These are phyloP conservation scores for Ephemerocybe angulata DNA, from an alignment of 768 basidiomycete species.

Conservation along the genomic window DNA sequence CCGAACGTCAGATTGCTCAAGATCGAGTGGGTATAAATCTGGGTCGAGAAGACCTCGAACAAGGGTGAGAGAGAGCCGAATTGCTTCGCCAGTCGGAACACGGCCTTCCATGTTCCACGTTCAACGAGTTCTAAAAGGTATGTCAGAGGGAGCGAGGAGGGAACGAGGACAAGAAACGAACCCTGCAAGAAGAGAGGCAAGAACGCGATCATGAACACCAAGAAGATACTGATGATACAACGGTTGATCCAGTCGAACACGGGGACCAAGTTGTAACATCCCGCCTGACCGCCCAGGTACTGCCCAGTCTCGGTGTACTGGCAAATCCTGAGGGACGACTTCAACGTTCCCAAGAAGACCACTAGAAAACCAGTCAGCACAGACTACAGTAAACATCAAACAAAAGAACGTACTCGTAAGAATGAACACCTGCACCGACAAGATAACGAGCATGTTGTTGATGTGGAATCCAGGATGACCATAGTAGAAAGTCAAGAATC, in stretches of 20 bases:
- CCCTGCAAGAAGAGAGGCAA: conserved; percentile 94
- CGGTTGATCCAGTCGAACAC: conserved; percentile 95
- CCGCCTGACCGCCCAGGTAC: conserved; percentile 72
- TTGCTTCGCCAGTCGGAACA: conserved; percentile 90
- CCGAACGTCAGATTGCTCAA: conserved; percentile 95
- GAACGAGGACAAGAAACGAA: conserved; percentile 27
- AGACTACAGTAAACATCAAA: not conserved
- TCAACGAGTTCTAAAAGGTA: conserved; percentile 78
- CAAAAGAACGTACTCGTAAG: conserved; percentile 62
- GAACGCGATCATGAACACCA: conserved; percentile 98
- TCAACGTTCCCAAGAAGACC: conserved; percentile 92
- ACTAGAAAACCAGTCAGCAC: conserved; percentile 44
- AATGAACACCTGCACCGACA: conserved; percentile 95
- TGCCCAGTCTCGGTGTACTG: conserved; percentile 68
- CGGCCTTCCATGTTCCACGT: conserved; percentile 88
- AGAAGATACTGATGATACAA: conserved; percentile 96
- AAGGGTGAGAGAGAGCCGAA: conserved; percentile 91
- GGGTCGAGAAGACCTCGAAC: conserved; percentile 97
- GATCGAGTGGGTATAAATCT: conserved; percentile 98
- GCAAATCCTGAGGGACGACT: conserved; percentile 77
- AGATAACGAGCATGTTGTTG: conserved; percentile 98
- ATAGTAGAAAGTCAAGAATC: conserved; percentile 99
- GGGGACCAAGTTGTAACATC: conserved; percentile 92
- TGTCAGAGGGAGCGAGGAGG: not conserved
- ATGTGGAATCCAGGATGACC: conserved; percentile 99